These are phyloP conservation scores for Pontederia crassipes DNA, from an alignment of 176 grass and related monocot species.

Conservation along the genomic window DNA sequence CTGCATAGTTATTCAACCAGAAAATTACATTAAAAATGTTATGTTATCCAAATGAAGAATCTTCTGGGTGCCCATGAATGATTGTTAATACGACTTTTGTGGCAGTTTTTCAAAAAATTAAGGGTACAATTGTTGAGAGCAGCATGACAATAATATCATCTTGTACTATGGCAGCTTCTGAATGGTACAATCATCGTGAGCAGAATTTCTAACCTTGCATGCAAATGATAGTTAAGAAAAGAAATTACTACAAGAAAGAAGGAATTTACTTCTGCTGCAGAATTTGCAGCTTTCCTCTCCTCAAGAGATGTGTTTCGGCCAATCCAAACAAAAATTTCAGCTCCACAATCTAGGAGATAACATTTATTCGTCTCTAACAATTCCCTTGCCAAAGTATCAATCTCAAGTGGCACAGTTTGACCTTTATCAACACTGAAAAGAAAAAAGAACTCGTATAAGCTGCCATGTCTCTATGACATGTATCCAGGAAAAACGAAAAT, in stretches of 20 bases:
- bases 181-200: too few species aligned
- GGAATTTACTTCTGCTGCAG: constrained; percentile 67
- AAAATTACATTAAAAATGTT: not conserved
- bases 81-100: too few species aligned
- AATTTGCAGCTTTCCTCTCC: constrained; percentile 73
- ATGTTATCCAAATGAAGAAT: not conserved
- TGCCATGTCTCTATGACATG: not conserved
- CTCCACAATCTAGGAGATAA: constrained; percentile 65
- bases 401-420: constrained; percentile 35
- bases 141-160: too few species aligned
- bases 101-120: too few species aligned
- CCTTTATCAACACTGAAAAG: constrained; percentile 53
- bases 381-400: constrained; percentile 50
- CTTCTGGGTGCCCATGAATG: not conserved
- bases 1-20: constrained; percentile 29
- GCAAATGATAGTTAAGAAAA: not conserved
- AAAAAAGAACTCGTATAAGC: constrained; percentile 4
- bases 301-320: constrained; percentile 77
- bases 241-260: constrained; percentile 1
- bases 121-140: too few species aligned
- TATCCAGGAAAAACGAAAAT: too few species aligned
- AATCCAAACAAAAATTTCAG: constrained; percentile 80
- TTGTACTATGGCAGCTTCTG: too few species aligned
- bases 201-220: too few species aligned
- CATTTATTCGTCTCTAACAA: constrained; percentile 86